Conservation (phyloP, 768 basidiomycete species). For the Boletus pseudo-olivaceus region DNA sequence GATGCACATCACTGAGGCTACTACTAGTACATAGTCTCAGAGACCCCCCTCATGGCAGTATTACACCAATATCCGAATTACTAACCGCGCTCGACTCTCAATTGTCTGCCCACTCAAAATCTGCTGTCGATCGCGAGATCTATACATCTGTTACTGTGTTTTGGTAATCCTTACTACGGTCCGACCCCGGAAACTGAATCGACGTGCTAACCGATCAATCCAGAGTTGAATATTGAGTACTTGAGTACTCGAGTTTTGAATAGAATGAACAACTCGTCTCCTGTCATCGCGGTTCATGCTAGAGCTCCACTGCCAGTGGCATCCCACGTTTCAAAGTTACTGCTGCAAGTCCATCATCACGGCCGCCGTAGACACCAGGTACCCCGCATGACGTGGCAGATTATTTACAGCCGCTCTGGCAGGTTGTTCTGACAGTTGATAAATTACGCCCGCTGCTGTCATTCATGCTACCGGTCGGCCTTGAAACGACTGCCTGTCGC, state of each 20-base stretch:
- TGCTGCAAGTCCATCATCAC: too few relatives aligned
- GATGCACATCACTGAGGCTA: background rate
- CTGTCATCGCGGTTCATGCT: too few relatives aligned
- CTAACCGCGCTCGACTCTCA: background rate
- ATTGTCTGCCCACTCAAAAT: background rate
- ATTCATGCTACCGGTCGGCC: too few relatives aligned
- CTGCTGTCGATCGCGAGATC: background rate
- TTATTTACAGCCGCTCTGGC: too few relatives aligned
- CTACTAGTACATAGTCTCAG: too few relatives aligned
- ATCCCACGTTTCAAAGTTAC: background rate
- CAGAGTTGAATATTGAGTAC: too few relatives aligned
- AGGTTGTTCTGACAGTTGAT: background rate
- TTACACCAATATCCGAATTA: background rate
- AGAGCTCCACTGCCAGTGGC: background rate
- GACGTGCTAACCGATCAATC: too few relatives aligned
- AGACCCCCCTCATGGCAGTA: too few relatives aligned
- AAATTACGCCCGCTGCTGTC: background rate
- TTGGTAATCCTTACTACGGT: background rate
- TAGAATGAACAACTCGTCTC: too few relatives aligned
- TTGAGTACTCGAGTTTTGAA: too few relatives aligned
- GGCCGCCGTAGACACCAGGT: too few relatives aligned
- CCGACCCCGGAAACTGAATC: background rate
- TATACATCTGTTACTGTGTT: background rate
- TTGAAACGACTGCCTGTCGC: background rate
- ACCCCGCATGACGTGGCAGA: too few relatives aligned